These are phyloP conservation scores for Candida freyschussii DNA, from an alignment of 1,139 yeast genomes.

Conservation along the genomic window DNA sequence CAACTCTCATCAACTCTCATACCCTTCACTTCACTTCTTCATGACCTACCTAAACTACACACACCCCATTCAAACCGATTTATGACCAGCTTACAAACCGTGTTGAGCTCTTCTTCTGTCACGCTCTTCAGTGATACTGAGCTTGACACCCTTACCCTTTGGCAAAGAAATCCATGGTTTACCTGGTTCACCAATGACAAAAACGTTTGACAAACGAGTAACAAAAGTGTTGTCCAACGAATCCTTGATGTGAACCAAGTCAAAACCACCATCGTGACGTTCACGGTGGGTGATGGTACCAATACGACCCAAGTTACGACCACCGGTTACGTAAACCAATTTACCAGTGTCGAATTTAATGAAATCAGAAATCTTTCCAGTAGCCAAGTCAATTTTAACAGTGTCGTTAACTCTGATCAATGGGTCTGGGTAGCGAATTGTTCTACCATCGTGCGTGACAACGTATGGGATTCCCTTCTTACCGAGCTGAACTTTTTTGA, in stretches of 20 bases:
- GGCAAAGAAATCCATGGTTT: conserved; percentile 97
- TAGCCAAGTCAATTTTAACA: conserved; percentile 90
- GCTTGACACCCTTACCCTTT: conserved; percentile 99
- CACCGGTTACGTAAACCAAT: conserved; percentile 97
- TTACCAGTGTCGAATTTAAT: conserved; percentile 95
- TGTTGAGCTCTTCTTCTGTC: conserved; percentile 92
- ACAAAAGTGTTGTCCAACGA: conserved; percentile 96
- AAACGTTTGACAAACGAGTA: conserved; percentile 95
- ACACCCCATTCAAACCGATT: no score
- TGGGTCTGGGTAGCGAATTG: conserved; percentile 99
- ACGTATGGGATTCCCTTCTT: conserved; percentile 97
- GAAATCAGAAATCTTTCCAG: conserved; percentile 90
- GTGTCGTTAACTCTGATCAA: conserved; percentile 93
- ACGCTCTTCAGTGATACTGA: conserved; percentile 98
- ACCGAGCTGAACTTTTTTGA: conserved; percentile 96
- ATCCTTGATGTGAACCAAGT: conserved; percentile 97
- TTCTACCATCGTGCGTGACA: conserved; percentile 99
- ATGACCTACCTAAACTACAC: no score
- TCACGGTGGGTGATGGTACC: conserved; percentile 98
- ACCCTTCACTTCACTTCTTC: no score
- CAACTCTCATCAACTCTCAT: no score
- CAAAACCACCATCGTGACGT: conserved; percentile 99
- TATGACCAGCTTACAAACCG: conserved; percentile 39
- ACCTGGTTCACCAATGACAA: conserved; percentile 97
- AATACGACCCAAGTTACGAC: conserved; percentile 99